Evolutionary conservation across 805 yeast genomes (phyloP).

Genomic region (Starmerella apicola): DNA sequence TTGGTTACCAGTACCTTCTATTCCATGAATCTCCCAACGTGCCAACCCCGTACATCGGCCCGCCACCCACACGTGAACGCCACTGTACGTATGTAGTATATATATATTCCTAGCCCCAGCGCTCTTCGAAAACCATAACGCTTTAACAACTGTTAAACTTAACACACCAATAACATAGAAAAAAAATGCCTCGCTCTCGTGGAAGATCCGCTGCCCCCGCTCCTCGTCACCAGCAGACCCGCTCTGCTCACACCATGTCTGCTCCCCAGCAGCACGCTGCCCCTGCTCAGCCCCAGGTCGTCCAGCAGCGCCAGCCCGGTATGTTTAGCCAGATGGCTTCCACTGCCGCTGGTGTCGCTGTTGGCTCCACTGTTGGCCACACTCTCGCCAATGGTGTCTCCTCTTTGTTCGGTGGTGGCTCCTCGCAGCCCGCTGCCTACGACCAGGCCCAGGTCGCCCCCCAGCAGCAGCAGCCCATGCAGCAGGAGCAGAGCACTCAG

Average conservation of each 20-base stretch:
- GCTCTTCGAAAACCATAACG: too few species aligned
- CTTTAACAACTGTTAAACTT: too few species aligned
- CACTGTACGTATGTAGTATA: too few species aligned
- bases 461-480: conserved; percentile 24
- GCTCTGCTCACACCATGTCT: conserved; percentile 31
- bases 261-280: conserved; percentile 45
- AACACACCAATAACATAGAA: too few species aligned
- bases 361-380: conserved; percentile 95
- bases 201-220: conserved; percentile 31
- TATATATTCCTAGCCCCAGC: too few species aligned
- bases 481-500: conserved; percentile 35
- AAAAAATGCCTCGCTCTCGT: conserved; percentile 32
- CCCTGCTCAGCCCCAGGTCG: conserved; percentile 40
- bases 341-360: conserved; percentile 99
- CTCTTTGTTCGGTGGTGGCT: conserved; percentile 73
- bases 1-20: too few species aligned
- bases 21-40: too few species aligned
- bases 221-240: conserved; percentile 22
- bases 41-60: too few species aligned
- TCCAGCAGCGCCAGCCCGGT: conserved; percentile 50
- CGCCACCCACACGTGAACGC: too few species aligned
- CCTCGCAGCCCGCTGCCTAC: conserved; percentile 41
- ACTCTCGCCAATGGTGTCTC: conserved; percentile 91
- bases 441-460: conserved; percentile 35
- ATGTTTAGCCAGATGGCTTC: conserved; percentile 94